Percentiles rank a stretch among this genome's conserved stretches.
Evolutionary conservation across 2,329 filamentous ascomycete species (phyloP).

Genomic region (Calonectria montana): DNA sequence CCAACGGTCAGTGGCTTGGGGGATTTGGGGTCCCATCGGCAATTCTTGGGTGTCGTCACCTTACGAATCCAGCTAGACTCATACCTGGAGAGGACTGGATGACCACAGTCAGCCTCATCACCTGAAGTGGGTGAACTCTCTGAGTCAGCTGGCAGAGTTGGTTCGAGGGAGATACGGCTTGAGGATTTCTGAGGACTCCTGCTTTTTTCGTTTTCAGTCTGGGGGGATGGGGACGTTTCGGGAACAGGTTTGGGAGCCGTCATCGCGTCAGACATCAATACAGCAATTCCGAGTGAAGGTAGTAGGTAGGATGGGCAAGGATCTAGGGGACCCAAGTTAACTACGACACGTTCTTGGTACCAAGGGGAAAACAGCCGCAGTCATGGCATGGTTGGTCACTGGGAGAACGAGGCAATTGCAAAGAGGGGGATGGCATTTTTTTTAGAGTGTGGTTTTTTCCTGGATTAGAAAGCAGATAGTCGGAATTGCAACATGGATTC

Average conservation of each 20-base stretch:
- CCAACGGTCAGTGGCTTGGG: slow-evolving; percentile 76
- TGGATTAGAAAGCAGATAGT: slow-evolving; percentile 28
- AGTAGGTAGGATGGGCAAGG: neutral
- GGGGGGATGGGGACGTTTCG: neutral
- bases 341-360: neutral
- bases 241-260: neutral
- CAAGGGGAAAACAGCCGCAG: neutral
- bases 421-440: neutral
- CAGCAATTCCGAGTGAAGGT: neutral
- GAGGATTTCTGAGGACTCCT: neutral
- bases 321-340: neutral
- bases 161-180: slow-evolving; percentile 5
- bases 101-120: slow-evolving; percentile 23
- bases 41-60: slow-evolving; percentile 67
- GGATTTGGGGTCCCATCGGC: slow-evolving; percentile 74
- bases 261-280: neutral
- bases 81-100: slow-evolving; percentile 32
- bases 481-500: slow-evolving; percentile 22
- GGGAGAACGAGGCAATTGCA: neutral
- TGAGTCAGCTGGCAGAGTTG: neutral
- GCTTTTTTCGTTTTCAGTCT: neutral
- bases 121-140: slow-evolving; percentile 23
- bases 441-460: neutral
- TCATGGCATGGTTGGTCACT: neutral
- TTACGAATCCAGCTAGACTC: slow-evolving; percentile 36